Conservation (phyloP, 768 basidiomycete genomes). For the Scleroderma citrinum region DNA sequence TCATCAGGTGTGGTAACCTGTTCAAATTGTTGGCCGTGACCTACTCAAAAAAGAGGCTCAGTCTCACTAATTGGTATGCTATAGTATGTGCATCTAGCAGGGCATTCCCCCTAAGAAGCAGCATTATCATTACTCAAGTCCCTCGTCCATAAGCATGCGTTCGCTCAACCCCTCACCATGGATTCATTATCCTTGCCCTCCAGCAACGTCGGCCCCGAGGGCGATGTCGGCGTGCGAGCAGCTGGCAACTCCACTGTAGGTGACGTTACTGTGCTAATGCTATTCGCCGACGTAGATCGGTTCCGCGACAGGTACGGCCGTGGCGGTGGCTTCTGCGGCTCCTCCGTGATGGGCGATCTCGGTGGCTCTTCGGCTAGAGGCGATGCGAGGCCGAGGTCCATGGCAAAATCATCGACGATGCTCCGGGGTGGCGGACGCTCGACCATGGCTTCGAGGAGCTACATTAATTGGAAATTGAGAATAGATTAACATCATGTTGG, state of each 20-base stretch:
- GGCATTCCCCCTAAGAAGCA: not conserved
- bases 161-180: not conserved
- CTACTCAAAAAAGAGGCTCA: no score
- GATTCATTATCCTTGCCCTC: not conserved
- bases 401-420: constrained; percentile 54
- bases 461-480: not conserved
- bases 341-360: constrained; percentile 17
- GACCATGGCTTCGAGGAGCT: constrained; percentile 84
- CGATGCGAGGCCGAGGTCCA: constrained; percentile 27
- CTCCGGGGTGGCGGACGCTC: constrained; percentile 78
- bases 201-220: constrained; percentile 8
- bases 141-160: not conserved
- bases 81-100: no score
- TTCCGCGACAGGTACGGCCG: constrained; percentile 57
- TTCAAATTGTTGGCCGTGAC: not conserved
- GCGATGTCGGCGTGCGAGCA: constrained; percentile 32
- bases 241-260: constrained; percentile 5
- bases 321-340: constrained; percentile 39
- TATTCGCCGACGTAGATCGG: constrained; percentile 38
- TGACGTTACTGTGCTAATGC: constrained; percentile 1
- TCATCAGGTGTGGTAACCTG: no score
- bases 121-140: not conserved
- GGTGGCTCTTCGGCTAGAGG: constrained; percentile 12
- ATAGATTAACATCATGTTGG: not conserved
- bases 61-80: no score